These are phyloP conservation scores for Boletus rufocinnamomeus DNA, from an alignment of 768 basidiomycete species.

Conservation along the genomic window DNA sequence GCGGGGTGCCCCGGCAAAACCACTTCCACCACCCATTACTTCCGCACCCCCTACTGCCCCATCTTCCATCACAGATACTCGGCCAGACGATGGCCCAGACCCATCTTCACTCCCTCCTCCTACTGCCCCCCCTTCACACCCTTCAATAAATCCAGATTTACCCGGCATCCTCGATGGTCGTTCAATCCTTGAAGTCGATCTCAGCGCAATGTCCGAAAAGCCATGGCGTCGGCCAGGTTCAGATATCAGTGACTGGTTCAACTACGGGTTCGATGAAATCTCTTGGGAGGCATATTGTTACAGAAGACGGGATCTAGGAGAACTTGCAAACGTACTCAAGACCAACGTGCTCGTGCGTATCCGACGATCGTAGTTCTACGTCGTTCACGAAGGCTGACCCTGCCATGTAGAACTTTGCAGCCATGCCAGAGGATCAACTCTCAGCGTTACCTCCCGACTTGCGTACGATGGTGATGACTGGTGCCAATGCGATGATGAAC, in stretches of 20 bases:
- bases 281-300: conserved; percentile 94
- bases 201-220: conserved; percentile 74
- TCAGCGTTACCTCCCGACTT: conserved; percentile 77
- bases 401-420: conserved; percentile 65
- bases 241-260: conserved; percentile 97
- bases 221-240: conserved; percentile 91
- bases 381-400: conserved; percentile 7
- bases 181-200: conserved; percentile 83
- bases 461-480: conserved; percentile 85
- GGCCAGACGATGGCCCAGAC: conserved; percentile 57
- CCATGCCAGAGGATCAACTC: conserved; percentile 81
- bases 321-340: conserved; percentile 78
- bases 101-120: conserved; percentile 64
- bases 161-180: conserved; percentile 71
- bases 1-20: conserved; percentile 49
- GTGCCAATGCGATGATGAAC: conserved; percentile 76
- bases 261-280: conserved; percentile 97
- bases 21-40: conserved; percentile 18
- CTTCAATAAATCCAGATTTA: conserved; percentile 67
- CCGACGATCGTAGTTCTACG: background rate
- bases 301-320: conserved; percentile 77
- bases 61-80: conserved; percentile 18
- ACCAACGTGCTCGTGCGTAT: conserved; percentile 75
- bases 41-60: conserved; percentile 26
- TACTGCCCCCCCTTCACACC: conserved; percentile 77